Evolutionary conservation across 176 grass and related monocot species (phyloP), one percentile per base, ranked within the genome.

Genomic region (Eragrostis nindensis): DNA sequence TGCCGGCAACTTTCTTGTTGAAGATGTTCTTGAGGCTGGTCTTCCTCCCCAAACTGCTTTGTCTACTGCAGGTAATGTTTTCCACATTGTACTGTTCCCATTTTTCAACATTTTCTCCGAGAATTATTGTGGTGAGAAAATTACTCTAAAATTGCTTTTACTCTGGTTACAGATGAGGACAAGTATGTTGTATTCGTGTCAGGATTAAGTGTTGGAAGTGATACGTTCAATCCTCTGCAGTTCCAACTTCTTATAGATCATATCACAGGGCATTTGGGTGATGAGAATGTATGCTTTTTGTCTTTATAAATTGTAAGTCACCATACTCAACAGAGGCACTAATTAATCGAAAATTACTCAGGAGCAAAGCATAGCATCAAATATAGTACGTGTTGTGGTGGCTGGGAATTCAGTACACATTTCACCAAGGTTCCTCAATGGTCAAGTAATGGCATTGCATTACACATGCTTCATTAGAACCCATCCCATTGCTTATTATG

Each of bases 221-320:
- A 48, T 57, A 79, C 39, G 86, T 99, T 99, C 76, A 93, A 99
- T 93, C 92, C 96, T 91, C 92, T 95, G 40, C 90, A 99, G 61
- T 95, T 99, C 84, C 96, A 99, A 79, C 96, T 99, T 86, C 91
- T 95, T 60, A 86, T 99, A 45, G 96, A 99, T 85, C 96, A 99
- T 90, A 89, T 99, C 72, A 90, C 96, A 5, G 90, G 96, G 18
- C 92, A 99, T 87, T 80, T 95, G 86, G 96, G 96, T 67, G 96
- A 99, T 90, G 93, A 95, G 32, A 95, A 93, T 91, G 96, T 99
- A 88, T 64, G 87, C 22, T n/a, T 21, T 19, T 86, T 88, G 26
- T 85, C 44, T 89, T 68, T 30, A 47, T 86, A 12, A 80, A 77
- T 10, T 80, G 32, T 61, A 16, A 72, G 66, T 0, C 72, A 4